phyloP scores from a whole-genome alignment of 345 rosid genomes.

The Cardamine chenopodiifolia region DNA sequence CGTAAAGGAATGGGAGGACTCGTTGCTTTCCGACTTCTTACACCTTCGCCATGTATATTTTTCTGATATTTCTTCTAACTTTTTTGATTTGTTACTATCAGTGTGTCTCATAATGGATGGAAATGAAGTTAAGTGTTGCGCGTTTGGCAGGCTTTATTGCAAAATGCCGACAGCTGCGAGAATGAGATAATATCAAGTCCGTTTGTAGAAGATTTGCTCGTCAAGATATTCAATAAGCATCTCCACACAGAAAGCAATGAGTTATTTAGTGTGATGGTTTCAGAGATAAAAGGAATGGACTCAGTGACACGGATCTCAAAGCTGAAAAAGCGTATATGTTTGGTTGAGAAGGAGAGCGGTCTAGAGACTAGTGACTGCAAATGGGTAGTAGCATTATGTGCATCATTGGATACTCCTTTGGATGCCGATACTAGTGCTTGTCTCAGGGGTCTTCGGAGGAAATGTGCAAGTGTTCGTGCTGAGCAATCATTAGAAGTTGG shows the following conservation, averaged over 20 bases:
- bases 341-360: constrained; percentile 46
- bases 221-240: constrained; percentile 36
- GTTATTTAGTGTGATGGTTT: constrained; percentile 32
- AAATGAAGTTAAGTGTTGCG: too few relatives aligned
- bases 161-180: constrained; percentile 31
- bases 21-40: constrained; percentile 73
- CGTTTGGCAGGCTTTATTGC: constrained; percentile 49
- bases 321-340: constrained; percentile 63
- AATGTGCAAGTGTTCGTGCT: constrained; percentile 74
- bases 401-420: constrained; percentile 73
- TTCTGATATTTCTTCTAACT: neutral
- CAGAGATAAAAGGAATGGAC: constrained; percentile 66
- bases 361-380: constrained; percentile 53
- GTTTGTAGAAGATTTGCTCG: constrained; percentile 32
- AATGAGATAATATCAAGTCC: constrained; percentile 32
- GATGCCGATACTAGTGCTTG: constrained; percentile 72
- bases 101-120: too few relatives aligned
- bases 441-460: constrained; percentile 68
- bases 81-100: neutral
- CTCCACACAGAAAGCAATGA: constrained; percentile 20
- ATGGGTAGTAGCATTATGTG: constrained; percentile 80
- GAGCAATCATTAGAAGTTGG: constrained; percentile 55
- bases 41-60: constrained; percentile 65
- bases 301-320: constrained; percentile 63
- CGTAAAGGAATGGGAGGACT: constrained; percentile 77